phyloP scores from a whole-genome alignment of 2,329 filamentous ascomycete genomes.

The Stemphylium vesicarium region DNA sequence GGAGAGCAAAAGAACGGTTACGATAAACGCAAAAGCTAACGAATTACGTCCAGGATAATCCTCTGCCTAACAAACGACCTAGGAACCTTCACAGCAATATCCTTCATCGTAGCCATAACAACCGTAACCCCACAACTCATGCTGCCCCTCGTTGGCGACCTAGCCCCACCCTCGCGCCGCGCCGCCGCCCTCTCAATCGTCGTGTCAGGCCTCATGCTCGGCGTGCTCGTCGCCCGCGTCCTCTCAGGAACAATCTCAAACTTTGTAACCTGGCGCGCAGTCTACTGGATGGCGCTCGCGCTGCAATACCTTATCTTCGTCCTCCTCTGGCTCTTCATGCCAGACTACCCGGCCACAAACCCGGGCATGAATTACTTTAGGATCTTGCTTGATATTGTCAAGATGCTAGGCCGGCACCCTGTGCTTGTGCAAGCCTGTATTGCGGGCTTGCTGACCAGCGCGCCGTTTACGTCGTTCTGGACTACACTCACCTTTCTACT shows the following conservation, averaged over 20 bases:
- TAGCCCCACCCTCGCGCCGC: constrained; percentile 71
- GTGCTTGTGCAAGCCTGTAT: constrained; percentile 73
- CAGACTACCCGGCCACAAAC: constrained; percentile 80
- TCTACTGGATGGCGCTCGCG: constrained; percentile 79
- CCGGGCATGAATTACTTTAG: constrained; percentile 69
- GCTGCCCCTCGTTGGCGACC: constrained; percentile 80
- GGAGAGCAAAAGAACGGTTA: no score
- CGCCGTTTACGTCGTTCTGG: constrained; percentile 72
- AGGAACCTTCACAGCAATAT: constrained; percentile 69
- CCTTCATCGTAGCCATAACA: constrained; percentile 75
- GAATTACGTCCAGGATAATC: constrained; percentile 55
- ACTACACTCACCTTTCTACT: constrained; percentile 82
- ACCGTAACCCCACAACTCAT: constrained; percentile 78
- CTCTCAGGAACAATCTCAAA: constrained; percentile 77
- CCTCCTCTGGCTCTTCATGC: constrained; percentile 75
- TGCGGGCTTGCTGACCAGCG: constrained; percentile 67
- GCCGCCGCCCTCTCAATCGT: constrained; percentile 76
- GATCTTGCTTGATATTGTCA: constrained; percentile 69
- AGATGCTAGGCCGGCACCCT: constrained; percentile 69
- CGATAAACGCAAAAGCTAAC: background rate
- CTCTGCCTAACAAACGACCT: constrained; percentile 73
- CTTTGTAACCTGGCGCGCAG: constrained; percentile 74
- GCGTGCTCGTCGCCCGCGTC: constrained; percentile 76
- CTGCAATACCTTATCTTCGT: constrained; percentile 71
- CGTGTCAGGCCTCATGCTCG: constrained; percentile 75